Evolutionary conservation across 2,329 filamentous ascomycete genomes (phyloP).

Genomic region (Claviceps citrina): DNA sequence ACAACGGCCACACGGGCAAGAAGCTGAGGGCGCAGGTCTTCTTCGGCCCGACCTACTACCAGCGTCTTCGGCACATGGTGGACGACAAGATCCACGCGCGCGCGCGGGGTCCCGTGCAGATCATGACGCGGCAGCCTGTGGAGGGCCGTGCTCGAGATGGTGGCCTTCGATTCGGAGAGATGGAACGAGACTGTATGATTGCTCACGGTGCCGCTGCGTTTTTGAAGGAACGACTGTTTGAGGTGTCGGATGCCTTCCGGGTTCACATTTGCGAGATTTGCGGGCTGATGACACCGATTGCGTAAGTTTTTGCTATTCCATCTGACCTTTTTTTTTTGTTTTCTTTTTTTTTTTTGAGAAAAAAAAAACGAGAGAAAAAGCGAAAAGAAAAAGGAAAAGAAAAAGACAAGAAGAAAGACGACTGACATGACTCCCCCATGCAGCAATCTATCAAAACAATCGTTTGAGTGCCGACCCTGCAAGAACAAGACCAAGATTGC

Average conservation of each 20-base stretch:
- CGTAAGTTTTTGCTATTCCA: conserved; percentile 49
- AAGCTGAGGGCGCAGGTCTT: conserved; percentile 93
- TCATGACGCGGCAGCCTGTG: conserved; percentile 90
- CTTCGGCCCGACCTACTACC: conserved; percentile 95
- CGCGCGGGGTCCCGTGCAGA: conserved; percentile 89
- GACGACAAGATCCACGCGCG: conserved; percentile 99
- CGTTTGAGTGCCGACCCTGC: conserved; percentile 92
- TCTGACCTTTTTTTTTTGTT: too few relatives aligned
- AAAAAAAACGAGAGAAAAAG: too few relatives aligned
- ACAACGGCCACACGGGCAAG: conserved; percentile 90
- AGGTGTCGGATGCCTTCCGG: conserved; percentile 93
- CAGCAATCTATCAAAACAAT: conserved; percentile 85
- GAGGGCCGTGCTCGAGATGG: conserved; percentile 96
- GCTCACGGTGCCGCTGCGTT: conserved; percentile 96
- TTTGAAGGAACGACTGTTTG: conserved; percentile 91
- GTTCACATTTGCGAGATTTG: conserved; percentile 98
- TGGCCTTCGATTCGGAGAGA: conserved; percentile 98
- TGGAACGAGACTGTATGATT: conserved; percentile 99
- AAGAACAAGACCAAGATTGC: conserved; percentile 99
- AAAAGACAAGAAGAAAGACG: neutral
- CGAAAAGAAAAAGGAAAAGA: too few relatives aligned
- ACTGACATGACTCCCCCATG: conserved; percentile 19
- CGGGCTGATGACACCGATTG: conserved; percentile 96
- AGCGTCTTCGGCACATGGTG: conserved; percentile 97
- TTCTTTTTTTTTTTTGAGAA: too few relatives aligned